These are phyloP conservation scores for Basidiobolus meristosporus DNA, from an alignment of 371 early-diverging fungal genomes.

Conservation along the genomic window DNA sequence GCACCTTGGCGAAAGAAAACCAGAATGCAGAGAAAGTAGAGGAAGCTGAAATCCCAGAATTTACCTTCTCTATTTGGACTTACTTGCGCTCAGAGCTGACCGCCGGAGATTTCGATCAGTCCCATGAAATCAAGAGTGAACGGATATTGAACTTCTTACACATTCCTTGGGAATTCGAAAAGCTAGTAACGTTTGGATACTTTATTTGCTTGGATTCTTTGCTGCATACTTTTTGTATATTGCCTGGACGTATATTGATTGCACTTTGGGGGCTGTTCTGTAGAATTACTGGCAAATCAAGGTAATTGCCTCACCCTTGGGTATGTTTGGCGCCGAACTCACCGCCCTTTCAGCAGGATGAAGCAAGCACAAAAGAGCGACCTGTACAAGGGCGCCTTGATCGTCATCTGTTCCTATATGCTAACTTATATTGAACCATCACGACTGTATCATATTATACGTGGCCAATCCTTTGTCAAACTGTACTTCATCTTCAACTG, in stretches of 20 bases:
- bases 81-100: constrained; percentile 46
- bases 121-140: constrained; percentile 63
- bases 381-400: constrained; percentile 57
- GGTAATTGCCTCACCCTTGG: constrained; percentile 6
- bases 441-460: constrained; percentile 80
- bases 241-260: constrained; percentile 69
- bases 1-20: too few relatives aligned
- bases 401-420: constrained; percentile 45
- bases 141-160: constrained; percentile 61
- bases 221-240: constrained; percentile 76
- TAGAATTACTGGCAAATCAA: constrained; percentile 10
- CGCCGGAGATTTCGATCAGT: constrained; percentile 47
- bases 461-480: constrained; percentile 89
- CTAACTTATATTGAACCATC: constrained; percentile 72
- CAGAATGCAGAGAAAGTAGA: too few relatives aligned
- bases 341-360: constrained; percentile 14
- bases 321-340: constrained; percentile 1
- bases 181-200: constrained; percentile 70
- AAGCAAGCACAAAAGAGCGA: constrained; percentile 69
- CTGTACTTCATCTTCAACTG: constrained; percentile 93
- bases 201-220: constrained; percentile 87
- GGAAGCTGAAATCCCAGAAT: too few relatives aligned
- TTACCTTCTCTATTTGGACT: constrained; percentile 18
- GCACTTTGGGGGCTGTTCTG: constrained; percentile 28
- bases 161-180: constrained; percentile 66